These are phyloP conservation scores for Trebouxia gelatinosa DNA, from an alignment of 163 green algal species.

Conservation along the genomic window DNA sequence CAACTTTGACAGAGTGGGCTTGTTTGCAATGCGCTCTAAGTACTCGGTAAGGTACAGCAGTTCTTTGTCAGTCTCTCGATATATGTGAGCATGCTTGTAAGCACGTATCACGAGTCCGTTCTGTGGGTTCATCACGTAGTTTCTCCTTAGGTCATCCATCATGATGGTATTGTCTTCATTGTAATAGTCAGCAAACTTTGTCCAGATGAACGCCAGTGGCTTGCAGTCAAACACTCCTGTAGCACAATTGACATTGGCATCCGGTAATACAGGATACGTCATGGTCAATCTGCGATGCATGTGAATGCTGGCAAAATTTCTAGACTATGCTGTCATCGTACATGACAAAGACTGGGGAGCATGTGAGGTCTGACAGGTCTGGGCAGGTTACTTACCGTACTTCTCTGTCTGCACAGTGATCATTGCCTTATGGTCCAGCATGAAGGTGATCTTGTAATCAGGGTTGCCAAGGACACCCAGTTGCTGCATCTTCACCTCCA, in stretches of 20 bases:
- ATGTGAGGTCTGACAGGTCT: no score
- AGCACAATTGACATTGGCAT: constrained; percentile 3
- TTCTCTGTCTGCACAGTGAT: constrained; percentile 78
- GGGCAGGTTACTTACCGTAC: constrained; percentile 66
- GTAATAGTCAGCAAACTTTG: constrained; percentile 81
- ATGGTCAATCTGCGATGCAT: background rate
- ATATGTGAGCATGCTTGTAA: constrained; percentile 69
- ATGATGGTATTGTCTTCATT: constrained; percentile 92
- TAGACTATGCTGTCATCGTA: no score
- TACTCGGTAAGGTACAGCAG: constrained; percentile 85
- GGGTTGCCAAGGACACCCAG: constrained; percentile 78
- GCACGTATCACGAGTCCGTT: constrained; percentile 90
- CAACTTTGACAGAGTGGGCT: constrained; percentile 65
- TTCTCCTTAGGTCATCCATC: constrained; percentile 94
- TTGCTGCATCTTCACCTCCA: constrained; percentile 97
- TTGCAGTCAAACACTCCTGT: constrained; percentile 95
- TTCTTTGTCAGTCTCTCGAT: constrained; percentile 71
- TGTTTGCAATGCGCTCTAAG: constrained; percentile 68
- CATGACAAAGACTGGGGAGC: no score
- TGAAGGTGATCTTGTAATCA: constrained; percentile 73
- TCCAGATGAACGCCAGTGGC: constrained; percentile 86
- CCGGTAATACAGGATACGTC: background rate
- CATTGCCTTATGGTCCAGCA: constrained; percentile 90
- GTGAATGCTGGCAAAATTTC: no score
- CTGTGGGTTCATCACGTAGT: constrained; percentile 94